These are phyloP conservation scores for Venturia effusa DNA, from an alignment of 2,329 filamentous ascomycete genomes.

Conservation along the genomic window DNA sequence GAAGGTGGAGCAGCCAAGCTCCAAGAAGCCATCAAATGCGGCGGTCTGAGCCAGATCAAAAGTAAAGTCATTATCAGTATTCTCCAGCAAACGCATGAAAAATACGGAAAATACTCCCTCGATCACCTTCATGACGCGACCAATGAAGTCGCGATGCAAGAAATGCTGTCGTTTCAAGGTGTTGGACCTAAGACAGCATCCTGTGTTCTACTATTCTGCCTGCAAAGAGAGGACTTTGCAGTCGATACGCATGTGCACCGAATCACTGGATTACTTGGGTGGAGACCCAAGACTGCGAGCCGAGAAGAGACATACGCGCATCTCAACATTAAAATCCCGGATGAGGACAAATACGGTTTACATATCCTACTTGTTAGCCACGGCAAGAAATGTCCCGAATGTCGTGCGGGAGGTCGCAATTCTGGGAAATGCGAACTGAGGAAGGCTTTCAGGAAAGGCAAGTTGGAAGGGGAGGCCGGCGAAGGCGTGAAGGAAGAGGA, in stretches of 20 bases:
- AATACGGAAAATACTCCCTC: constrained; percentile 49
- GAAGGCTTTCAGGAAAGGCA: constrained; percentile 1
- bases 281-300: constrained; percentile 40
- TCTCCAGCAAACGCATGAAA: constrained; percentile 35
- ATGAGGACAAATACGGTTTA: constrained; percentile 51
- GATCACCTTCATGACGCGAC: constrained; percentile 48
- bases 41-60: constrained; percentile 64
- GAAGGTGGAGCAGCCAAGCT: constrained; percentile 48
- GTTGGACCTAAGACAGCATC: constrained; percentile 56
- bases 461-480: not conserved
- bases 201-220: constrained; percentile 53
- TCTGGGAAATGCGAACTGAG: constrained; percentile 5
- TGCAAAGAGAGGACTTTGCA: constrained; percentile 51
- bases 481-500: not conserved
- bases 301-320: constrained; percentile 42
- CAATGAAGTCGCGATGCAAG: constrained; percentile 46
- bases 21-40: constrained; percentile 55
- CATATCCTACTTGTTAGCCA: constrained; percentile 52
- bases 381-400: constrained; percentile 50
- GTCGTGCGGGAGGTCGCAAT: constrained; percentile 18
- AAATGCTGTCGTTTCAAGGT: constrained; percentile 48
- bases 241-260: constrained; percentile 59
- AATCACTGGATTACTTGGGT: constrained; percentile 50
- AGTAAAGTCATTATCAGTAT: constrained; percentile 63
- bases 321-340: constrained; percentile 49